Evolutionary conservation across 2,329 filamentous ascomycete species (phyloP).

Genomic region (Hypoxylon rubiginosum): DNA sequence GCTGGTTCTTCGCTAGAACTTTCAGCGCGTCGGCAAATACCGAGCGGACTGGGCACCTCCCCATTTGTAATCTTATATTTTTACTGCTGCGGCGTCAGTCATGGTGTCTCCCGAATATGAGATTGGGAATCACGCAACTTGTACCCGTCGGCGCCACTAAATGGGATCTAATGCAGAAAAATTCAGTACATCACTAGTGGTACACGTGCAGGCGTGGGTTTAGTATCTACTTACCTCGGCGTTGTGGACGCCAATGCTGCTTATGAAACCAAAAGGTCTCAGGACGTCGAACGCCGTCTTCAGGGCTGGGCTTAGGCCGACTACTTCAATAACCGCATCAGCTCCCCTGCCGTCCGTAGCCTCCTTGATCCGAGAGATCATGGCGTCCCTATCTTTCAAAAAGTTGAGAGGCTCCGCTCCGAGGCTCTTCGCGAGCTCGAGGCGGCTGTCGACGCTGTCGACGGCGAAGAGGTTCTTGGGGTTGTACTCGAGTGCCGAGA

Average conservation of each 20-base stretch:
- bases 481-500: slow-evolving; percentile 80
- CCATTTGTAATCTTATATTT: slow-evolving; percentile 81
- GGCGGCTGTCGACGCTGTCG: slow-evolving; percentile 80
- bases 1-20: slow-evolving; percentile 74
- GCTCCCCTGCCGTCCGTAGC: slow-evolving; percentile 85
- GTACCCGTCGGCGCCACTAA: slow-evolving; percentile 74
- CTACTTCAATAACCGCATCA: slow-evolving; percentile 86
- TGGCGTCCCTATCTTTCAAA: slow-evolving; percentile 71
- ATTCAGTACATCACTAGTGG: slow-evolving; percentile 45
- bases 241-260: slow-evolving; percentile 82
- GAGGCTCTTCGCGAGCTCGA: slow-evolving; percentile 78
- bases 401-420: slow-evolving; percentile 91
- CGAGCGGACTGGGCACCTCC: slow-evolving; percentile 79
- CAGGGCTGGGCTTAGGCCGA: slow-evolving; percentile 77
- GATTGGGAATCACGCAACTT: slow-evolving; percentile 54
- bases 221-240: slow-evolving; percentile 67
- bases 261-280: slow-evolving; percentile 79
- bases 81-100: slow-evolving; percentile 64
- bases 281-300: slow-evolving; percentile 78
- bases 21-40: slow-evolving; percentile 76
- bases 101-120: slow-evolving; percentile 6
- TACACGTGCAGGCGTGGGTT: background rate
- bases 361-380: slow-evolving; percentile 78
- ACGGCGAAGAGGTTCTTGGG: slow-evolving; percentile 84
- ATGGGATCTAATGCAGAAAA: slow-evolving; percentile 68